phyloP scores from a whole-genome alignment of 2,329 filamentous ascomycete species.

The Apiospora rasikravindrae region DNA sequence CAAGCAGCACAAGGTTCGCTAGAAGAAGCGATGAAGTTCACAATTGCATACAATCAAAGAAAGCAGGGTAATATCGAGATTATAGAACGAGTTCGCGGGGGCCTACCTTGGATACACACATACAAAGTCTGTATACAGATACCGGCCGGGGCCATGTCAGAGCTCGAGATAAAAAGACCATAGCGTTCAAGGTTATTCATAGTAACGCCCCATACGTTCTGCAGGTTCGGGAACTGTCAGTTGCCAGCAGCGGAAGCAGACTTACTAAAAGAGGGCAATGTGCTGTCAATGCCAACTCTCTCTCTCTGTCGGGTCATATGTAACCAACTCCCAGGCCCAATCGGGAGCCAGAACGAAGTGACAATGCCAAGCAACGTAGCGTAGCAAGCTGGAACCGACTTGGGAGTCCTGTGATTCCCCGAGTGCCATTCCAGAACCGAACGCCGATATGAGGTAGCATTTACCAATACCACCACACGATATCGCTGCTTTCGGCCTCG shows the following conservation, averaged over 20 bases:
- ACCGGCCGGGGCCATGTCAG: too few relatives aligned
- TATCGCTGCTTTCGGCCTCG: too few relatives aligned
- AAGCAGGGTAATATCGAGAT: too few relatives aligned
- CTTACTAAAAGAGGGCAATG: background rate
- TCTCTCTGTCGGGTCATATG: too few relatives aligned
- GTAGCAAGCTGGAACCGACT: background rate
- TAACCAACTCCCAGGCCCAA: too few relatives aligned
- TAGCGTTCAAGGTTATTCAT: too few relatives aligned
- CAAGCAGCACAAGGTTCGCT: background rate
- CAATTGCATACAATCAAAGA: too few relatives aligned
- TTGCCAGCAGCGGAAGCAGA: background rate
- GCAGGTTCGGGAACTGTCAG: background rate
- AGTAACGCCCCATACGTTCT: background rate
- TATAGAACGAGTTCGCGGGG: background rate
- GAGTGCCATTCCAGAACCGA: background rate
- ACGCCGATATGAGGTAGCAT: background rate
- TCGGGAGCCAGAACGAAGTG: background rate
- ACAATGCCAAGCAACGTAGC: background rate
- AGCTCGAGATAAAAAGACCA: too few relatives aligned
- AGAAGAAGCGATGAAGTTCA: too few relatives aligned
- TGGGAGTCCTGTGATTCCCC: background rate
- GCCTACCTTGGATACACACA: too few relatives aligned
- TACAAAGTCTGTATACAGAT: too few relatives aligned
- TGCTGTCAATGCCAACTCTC: background rate
- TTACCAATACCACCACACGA: background rate